Evolutionary conservation across 2,329 filamentous ascomycete species (phyloP).

Genomic region (Colletotrichum cuscutae): DNA sequence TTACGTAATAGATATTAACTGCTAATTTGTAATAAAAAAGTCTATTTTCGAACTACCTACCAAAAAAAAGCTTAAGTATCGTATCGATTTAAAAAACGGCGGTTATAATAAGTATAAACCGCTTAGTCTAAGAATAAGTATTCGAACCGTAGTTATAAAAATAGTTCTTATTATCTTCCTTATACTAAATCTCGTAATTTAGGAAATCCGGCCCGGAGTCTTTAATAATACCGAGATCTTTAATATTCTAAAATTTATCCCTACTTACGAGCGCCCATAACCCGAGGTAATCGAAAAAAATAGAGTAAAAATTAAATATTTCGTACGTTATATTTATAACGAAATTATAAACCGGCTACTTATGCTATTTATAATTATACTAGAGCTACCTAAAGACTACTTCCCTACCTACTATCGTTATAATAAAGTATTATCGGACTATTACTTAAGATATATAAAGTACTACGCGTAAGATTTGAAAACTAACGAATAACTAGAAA

Average conservation of each 20-base stretch:
- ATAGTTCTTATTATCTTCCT: not conserved
- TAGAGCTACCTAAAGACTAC: constrained; percentile 67
- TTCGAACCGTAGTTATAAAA: not conserved
- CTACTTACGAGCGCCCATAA: constrained; percentile 44
- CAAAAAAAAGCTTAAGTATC: constrained; percentile 69
- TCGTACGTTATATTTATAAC: constrained; percentile 48
- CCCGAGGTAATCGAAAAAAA: constrained; percentile 46
- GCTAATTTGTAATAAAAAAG: constrained; percentile 57
- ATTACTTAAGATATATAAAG: constrained; percentile 70
- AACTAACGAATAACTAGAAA: constrained; percentile 50
- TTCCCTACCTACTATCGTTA: constrained; percentile 65
- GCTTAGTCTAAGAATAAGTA: constrained; percentile 48
- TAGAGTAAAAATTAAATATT: constrained; percentile 45
- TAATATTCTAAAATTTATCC: constrained; percentile 53
- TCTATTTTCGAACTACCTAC: constrained; percentile 67
- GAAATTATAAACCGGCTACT: constrained; percentile 47
- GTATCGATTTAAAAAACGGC: constrained; percentile 59
- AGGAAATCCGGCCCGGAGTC: constrained; percentile 44
- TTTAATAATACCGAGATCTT: constrained; percentile 52
- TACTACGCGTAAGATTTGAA: constrained; percentile 59
- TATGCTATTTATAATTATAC: constrained; percentile 55
- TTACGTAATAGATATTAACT: too few species aligned
- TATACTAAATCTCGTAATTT: not conserved
- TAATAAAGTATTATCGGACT: constrained; percentile 59
- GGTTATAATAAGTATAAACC: constrained; percentile 69